A percentile compares a stretch with the other conserved stretches of the same genome.
phyloP scores from a whole-genome alignment of 2,329 filamentous ascomycete species.

The Xylaria sp. region DNA sequence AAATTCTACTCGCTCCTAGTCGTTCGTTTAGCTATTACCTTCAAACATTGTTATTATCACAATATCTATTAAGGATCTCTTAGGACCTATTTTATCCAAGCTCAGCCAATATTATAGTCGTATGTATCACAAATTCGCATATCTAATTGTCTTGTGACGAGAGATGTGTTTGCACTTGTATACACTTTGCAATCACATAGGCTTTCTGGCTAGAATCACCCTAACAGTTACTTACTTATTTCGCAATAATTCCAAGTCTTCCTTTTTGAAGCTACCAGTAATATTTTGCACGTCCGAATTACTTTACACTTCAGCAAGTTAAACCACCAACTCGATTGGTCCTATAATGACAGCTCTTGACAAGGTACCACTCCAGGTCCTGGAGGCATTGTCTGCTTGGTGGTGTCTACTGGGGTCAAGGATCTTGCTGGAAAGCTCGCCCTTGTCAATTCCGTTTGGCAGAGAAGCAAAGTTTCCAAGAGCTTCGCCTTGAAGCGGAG shows the following conservation, averaged over 20 bases:
- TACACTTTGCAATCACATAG: slow-evolving; percentile 9
- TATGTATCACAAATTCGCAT: slow-evolving; percentile 10
- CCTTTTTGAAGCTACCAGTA: neutral
- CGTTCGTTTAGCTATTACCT: neutral
- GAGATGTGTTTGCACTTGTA: no score
- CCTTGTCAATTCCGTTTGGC: slow-evolving; percentile 23
- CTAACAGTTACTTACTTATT: neutral
- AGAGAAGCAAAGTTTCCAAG: slow-evolving; percentile 24
- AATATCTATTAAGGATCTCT: neutral
- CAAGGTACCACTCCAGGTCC: slow-evolving; percentile 26
- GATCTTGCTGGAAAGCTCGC: slow-evolving; percentile 4
- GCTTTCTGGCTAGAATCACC: neutral
- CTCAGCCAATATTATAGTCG: neutral
- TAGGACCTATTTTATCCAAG: neutral
- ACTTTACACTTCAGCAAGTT: neutral
- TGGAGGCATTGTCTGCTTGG: slow-evolving; percentile 20
- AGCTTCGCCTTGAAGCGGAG: neutral
- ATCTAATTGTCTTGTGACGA: neutral
- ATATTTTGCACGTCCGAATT: neutral
- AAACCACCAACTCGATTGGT: neutral
- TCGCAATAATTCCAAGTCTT: no score
- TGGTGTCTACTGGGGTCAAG: slow-evolving; percentile 11
- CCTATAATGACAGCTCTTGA: slow-evolving; percentile 16
- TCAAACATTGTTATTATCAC: no score
- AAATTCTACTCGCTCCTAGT: neutral